Conservation (phyloP, 768 basidiomycete species). For the Suillus weaverae region DNA sequence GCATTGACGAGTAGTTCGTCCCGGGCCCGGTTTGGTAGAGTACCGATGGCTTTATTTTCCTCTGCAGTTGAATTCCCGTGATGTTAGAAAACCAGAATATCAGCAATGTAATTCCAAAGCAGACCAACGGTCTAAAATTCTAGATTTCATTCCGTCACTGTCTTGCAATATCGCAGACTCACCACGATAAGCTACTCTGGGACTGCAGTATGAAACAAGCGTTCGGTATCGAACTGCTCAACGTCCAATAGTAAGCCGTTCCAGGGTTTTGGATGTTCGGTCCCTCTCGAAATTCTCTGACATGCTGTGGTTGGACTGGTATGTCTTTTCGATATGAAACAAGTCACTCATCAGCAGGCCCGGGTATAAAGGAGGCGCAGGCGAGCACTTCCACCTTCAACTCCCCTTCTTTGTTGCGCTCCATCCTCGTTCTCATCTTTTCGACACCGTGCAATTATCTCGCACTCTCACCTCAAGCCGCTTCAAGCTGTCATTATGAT, state of each 20-base stretch:
- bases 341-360: neutral
- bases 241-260: neutral
- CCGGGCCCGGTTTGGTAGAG: neutral
- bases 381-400: neutral
- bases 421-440: neutral
- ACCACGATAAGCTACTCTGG: neutral
- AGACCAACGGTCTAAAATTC: neutral
- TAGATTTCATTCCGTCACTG: neutral
- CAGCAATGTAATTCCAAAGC: neutral
- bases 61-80: neutral
- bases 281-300: neutral
- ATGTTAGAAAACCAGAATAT: neutral
- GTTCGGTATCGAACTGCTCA: neutral
- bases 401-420: neutral
- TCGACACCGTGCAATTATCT: neutral
- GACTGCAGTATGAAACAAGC: neutral
- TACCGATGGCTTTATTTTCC: neutral
- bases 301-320: neutral
- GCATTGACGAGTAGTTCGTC: neutral
- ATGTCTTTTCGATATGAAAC: neutral
- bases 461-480: neutral
- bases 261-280: neutral
- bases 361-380: neutral
- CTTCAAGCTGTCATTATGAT: neutral
- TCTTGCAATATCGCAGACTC: neutral